Percentiles rank a stretch among this genome's conserved stretches.
Evolutionary conservation across 495 filamentous ascomycete genomes (phyloP).

Genomic region (Annulohypoxylon maeteangense): DNA sequence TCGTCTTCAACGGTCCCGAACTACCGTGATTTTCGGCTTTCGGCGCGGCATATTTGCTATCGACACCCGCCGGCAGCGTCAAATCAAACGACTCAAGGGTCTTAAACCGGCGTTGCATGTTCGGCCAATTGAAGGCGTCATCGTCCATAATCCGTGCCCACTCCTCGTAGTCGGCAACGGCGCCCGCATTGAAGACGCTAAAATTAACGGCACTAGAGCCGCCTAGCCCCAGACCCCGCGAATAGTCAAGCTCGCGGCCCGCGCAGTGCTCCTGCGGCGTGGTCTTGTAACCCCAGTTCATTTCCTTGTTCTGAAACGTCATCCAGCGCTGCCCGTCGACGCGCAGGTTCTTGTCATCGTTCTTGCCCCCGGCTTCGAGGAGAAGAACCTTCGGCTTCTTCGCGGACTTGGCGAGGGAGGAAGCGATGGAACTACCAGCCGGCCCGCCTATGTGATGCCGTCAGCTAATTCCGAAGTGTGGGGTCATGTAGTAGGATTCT

Average conservation of each 20-base stretch:
- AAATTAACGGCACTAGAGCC: conserved; percentile 74
- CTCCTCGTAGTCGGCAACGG: conserved; percentile 69
- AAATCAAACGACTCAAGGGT: conserved; percentile 64
- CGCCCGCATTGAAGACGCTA: conserved; percentile 65
- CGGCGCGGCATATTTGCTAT: conserved; percentile 50
- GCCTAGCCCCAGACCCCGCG: conserved; percentile 68
- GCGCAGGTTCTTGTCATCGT: conserved; percentile 58
- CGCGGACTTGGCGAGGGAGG: conserved; percentile 56
- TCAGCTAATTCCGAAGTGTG: conserved; percentile 4
- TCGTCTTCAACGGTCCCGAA: conserved; percentile 58
- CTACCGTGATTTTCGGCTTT: conserved; percentile 59
- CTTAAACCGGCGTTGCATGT: conserved; percentile 60
- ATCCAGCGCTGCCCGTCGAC: conserved; percentile 64
- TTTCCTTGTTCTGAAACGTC: conserved; percentile 56
- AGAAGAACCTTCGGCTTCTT: conserved; percentile 63
- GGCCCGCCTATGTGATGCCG: conserved; percentile 60
- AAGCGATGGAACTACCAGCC: conserved; percentile 63
- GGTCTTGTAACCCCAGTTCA: conserved; percentile 73
- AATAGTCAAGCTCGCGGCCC: conserved; percentile 64
- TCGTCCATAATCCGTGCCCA: conserved; percentile 56
- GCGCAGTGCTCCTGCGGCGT: conserved; percentile 63
- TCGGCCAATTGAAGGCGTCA: conserved; percentile 62
- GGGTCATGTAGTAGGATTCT: background rate
- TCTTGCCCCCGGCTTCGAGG: conserved; percentile 66
- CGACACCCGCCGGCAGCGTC: conserved; percentile 48